Evolutionary conservation across 2,329 filamentous ascomycete genomes (phyloP), one percentile per base, ranked within the genome.

Genomic region (Colletotrichum graminicola): DNA sequence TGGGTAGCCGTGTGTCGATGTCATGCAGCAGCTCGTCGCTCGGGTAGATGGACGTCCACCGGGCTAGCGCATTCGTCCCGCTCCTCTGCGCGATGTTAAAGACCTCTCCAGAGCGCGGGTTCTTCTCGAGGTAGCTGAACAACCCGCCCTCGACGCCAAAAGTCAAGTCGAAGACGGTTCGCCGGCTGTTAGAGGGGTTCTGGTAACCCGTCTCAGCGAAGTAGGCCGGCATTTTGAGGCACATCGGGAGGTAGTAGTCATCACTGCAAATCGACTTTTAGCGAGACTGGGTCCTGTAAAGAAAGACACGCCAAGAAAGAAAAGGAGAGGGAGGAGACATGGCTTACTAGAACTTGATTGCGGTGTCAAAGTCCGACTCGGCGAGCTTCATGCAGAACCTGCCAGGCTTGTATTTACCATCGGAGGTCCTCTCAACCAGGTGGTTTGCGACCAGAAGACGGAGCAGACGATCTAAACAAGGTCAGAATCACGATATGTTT

Each of bases 1-100:
- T 54, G 11, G 67, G 67, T 2, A 59, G 32, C 3, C 21, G 45
- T 26, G 66, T 12, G 12, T 69, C 61, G 5, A 7, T 36, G 5
- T 45, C 62, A 11, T 52, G 16, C 1, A 66, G 54, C 1, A 8
- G 59, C 14, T 21, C 43, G 16, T 49, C 36, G 5, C 45, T 52
- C n/a, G 67, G 67, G 43, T 51, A 66, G 12, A 69, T 52, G 6
- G 52, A 39, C 1, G 62, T 69, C 66, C 66, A 69, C 8, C 54
- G 51, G 18, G 62, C 18, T 21, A 59, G 54, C 11, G 21, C 45
- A 1, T 45, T 54, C 3, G 62, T 66, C 26, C 26, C 39, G 10
- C 18, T 18, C 8, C 59, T 65, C 23, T 69, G 66, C 14, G 52
- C 16, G 4, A 57, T n/a, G n/a, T 69, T 69, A 29, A 69, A 69